A percentile compares a stretch with the other conserved stretches of the same genome.
Evolutionary conservation across 2,329 filamentous ascomycete species (phyloP).

Genomic region (Dactylellina parvicollis): DNA sequence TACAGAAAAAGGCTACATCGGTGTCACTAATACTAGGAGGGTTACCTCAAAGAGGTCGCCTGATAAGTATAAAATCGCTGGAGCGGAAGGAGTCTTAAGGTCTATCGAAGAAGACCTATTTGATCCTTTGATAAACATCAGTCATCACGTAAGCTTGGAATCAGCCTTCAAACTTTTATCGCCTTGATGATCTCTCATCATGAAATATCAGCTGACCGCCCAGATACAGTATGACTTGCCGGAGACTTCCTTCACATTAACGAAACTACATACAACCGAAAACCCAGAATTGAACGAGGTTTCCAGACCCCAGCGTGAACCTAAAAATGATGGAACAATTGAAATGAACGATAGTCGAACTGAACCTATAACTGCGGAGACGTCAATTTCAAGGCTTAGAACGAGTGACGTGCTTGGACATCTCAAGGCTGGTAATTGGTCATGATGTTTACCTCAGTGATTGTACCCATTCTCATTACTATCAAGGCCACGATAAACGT

Average conservation of each 20-base stretch:
- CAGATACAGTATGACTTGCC: slow-evolving; percentile 10
- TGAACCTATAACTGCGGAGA: not conserved
- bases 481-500: too few species aligned
- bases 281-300: too few species aligned
- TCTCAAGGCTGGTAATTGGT: slow-evolving; percentile 36
- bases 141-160: slow-evolving; percentile 57
- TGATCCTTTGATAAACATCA: slow-evolving; percentile 55
- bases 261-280: too few species aligned
- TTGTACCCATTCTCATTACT: too few species aligned
- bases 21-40: slow-evolving; percentile 23
- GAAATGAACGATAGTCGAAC: too few species aligned
- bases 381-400: not conserved
- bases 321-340: too few species aligned
- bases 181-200: too few species aligned
- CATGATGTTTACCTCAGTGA: not conserved
- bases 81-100: slow-evolving; percentile 30
- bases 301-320: too few species aligned
- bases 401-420: slow-evolving; percentile 24
- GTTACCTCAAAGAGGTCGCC: slow-evolving; percentile 36
- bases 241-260: too few species aligned
- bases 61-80: slow-evolving; percentile 53
- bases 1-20: slow-evolving; percentile 54
- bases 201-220: too few species aligned
- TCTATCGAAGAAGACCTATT: slow-evolving; percentile 54
- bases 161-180: too few species aligned